Percentiles rank a stretch among this genome's conserved stretches.
phyloP scores from a whole-genome alignment of 108 stramenopile genomes.

The Skeletonema costatum region DNA sequence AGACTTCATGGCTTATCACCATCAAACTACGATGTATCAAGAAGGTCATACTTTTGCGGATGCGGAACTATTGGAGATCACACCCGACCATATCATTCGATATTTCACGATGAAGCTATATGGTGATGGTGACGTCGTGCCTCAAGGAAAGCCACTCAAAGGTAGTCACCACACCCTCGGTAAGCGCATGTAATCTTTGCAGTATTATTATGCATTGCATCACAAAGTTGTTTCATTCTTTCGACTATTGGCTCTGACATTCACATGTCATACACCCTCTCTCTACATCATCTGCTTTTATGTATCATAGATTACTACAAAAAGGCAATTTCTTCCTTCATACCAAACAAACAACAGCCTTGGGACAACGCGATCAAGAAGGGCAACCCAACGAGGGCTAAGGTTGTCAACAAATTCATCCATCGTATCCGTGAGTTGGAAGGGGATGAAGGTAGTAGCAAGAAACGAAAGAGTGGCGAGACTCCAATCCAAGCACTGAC shows the following conservation, averaged over 20 bases:
- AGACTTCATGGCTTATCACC: neutral
- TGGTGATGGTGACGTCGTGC: neutral
- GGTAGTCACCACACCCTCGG: neutral
- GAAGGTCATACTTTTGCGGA: neutral
- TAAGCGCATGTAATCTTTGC: neutral
- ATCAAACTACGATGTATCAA: neutral
- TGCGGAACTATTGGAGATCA: neutral
- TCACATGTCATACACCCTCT: neutral
- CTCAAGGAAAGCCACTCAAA: neutral
- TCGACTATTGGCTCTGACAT: neutral
- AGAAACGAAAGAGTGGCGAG: neutral
- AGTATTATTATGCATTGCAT: neutral
- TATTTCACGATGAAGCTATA: neutral
- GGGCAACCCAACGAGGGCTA: neutral
- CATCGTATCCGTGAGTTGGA: neutral
- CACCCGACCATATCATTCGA: neutral
- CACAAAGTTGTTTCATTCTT: neutral
- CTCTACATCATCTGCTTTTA: neutral
- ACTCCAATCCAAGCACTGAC: neutral
- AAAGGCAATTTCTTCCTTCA: neutral
- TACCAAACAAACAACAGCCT: neutral
- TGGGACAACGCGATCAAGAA: neutral
- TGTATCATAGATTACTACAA: neutral
- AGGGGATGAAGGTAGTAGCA: neutral
- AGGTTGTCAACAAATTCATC: neutral